These are phyloP conservation scores for Penicillium sp. DNA, from an alignment of 2,329 filamentous ascomycete genomes.

Conservation along the genomic window DNA sequence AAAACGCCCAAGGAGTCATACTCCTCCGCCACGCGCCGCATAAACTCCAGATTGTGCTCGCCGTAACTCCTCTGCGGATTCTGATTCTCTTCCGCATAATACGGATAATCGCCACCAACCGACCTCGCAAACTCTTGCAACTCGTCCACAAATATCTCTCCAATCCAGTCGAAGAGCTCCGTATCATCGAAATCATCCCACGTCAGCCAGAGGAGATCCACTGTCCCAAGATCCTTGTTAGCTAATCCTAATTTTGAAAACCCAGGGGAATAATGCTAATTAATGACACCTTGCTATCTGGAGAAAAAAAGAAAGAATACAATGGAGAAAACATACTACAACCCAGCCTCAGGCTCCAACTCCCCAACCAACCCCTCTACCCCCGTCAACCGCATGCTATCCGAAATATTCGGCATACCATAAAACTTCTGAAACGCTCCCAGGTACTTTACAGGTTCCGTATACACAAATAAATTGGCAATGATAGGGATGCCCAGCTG, in stretches of 20 bases:
- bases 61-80: neutral
- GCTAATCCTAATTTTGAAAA: too few species aligned
- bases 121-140: neutral
- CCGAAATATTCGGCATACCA: conserved; percentile 16
- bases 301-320: too few species aligned
- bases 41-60: neutral
- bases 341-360: neutral
- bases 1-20: neutral
- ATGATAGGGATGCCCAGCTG: conserved; percentile 21
- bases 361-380: neutral
- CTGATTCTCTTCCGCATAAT: neutral
- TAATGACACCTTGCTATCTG: too few species aligned
- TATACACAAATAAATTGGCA: conserved; percentile 14
- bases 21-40: neutral
- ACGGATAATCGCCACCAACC: neutral
- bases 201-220: neutral
- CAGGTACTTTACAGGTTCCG: conserved; percentile 17
- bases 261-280: too few species aligned
- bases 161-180: neutral
- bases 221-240: neutral
- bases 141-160: neutral
- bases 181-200: neutral
- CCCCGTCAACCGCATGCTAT: neutral
- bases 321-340: neutral
- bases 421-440: conserved; percentile 17